A percentile compares a stretch with the other conserved stretches of the same genome.
These are phyloP conservation scores for Stagonosporopsis rhizophila DNA, from an alignment of 2,329 filamentous ascomycete species.

Conservation along the genomic window DNA sequence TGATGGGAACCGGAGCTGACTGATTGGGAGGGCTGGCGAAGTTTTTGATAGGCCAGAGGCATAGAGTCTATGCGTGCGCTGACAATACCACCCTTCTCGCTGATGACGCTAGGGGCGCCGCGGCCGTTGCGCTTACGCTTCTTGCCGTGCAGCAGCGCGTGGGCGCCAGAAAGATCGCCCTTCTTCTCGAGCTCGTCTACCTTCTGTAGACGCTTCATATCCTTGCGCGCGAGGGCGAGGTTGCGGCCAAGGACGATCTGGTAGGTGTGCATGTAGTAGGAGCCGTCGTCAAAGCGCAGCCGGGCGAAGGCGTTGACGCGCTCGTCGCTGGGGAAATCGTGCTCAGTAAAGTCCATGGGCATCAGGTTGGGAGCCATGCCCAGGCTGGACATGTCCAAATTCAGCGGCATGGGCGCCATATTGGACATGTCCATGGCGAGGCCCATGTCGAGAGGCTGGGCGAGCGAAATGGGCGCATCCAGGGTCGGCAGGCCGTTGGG, in stretches of 20 bases:
- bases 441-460: conserved; percentile 21
- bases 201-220: conserved; percentile 58
- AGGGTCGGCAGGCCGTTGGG: conserved; percentile 25
- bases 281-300: conserved; percentile 75
- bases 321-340: conserved; percentile 33
- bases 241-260: conserved; percentile 76
- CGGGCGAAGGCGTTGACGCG: conserved; percentile 67
- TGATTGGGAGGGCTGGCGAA: conserved; percentile 55
- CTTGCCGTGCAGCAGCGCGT: conserved; percentile 43
- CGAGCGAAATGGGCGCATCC: conserved; percentile 33
- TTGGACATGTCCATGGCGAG: conserved; percentile 19
- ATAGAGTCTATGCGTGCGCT: conserved; percentile 42
- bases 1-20: conserved; percentile 58
- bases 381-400: conserved; percentile 23
- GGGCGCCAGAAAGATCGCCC: conserved; percentile 36
- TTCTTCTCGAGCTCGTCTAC: conserved; percentile 36
- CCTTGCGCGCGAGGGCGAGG: conserved; percentile 56
- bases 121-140: conserved; percentile 60
- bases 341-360: conserved; percentile 19
- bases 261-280: conserved; percentile 80
- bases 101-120: conserved; percentile 66
- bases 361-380: conserved; percentile 13
- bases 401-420: conserved; percentile 16
- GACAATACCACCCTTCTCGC: conserved; percentile 73
- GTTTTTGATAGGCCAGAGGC: conserved; percentile 46